Evolutionary conservation across 2,329 filamentous ascomycete genomes (phyloP).

Genomic region (Mycosphaerella sp.): DNA sequence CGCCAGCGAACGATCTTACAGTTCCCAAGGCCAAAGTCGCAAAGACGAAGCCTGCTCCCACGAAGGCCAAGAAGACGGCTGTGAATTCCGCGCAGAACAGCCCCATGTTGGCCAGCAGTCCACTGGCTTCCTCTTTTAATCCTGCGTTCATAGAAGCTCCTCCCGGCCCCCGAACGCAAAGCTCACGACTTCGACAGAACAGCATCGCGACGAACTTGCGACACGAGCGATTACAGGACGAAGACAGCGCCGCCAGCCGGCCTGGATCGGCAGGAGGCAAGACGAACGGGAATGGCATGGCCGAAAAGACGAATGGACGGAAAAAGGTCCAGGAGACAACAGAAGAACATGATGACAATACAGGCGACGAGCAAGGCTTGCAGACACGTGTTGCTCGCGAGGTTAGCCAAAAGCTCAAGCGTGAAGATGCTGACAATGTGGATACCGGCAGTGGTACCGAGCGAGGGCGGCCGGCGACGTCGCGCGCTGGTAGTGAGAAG

Average conservation of each 20-base stretch:
- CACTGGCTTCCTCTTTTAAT: conserved; percentile 44
- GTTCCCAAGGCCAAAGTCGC: conserved; percentile 70
- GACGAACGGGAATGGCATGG: conserved; percentile 22
- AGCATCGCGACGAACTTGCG: conserved; percentile 49
- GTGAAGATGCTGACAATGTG: conserved; percentile 43
- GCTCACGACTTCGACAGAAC: conserved; percentile 68
- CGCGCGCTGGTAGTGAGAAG: conserved; percentile 25
- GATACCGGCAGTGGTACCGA: conserved; percentile 15
- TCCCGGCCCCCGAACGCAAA: conserved; percentile 55
- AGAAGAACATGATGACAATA: conserved; percentile 20
- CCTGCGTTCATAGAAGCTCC: conserved; percentile 70
- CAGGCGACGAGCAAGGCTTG: conserved; percentile 16
- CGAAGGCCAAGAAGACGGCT: conserved; percentile 71
- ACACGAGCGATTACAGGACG: conserved; percentile 34
- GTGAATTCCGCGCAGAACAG: conserved; percentile 34
- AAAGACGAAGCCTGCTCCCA: conserved; percentile 58
- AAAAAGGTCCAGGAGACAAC: conserved; percentile 20
- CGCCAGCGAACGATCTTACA: conserved; percentile 56
- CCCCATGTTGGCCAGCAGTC: conserved; percentile 44
- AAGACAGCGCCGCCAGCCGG: conserved; percentile 36
- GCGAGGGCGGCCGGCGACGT: conserved; percentile 15
- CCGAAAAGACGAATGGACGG: conserved; percentile 24
- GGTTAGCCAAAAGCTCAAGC: conserved; percentile 38
- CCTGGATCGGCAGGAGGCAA: conserved; percentile 25
- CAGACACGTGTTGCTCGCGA: conserved; percentile 10